A percentile compares a stretch with the other conserved stretches of the same genome.
Evolutionary conservation across 176 grass and related monocot species (phyloP).

Genomic region (Chrysopogon serrulatus): DNA sequence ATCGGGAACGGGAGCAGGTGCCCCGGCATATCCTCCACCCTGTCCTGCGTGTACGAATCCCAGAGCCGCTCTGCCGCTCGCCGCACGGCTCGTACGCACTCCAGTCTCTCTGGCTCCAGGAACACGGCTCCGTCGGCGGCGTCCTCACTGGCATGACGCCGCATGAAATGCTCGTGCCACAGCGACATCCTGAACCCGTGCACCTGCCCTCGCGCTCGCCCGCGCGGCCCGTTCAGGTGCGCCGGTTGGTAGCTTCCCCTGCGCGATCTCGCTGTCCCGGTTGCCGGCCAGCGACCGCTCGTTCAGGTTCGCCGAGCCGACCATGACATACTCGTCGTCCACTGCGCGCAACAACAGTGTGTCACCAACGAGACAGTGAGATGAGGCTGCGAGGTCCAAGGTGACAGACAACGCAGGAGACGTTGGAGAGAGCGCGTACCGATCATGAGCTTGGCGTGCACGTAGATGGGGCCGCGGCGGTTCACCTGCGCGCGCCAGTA

Average conservation of each 20-base stretch:
- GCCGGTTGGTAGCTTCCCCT: constrained; percentile 86
- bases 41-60: constrained; percentile 56
- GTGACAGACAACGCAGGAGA: neutral
- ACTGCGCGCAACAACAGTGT: constrained; percentile 15
- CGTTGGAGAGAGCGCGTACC: constrained; percentile 27
- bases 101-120: constrained; percentile 55
- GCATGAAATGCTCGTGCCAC: constrained; percentile 80
- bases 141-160: neutral
- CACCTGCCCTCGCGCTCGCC: constrained; percentile 43
- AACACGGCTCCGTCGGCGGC: neutral
- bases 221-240: constrained; percentile 47
- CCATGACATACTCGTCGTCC: constrained; percentile 82
- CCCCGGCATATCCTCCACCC: constrained; percentile 50
- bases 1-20: constrained; percentile 89
- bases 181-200: constrained; percentile 72
- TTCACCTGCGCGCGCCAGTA: constrained; percentile 76
- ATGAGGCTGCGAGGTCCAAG: neutral
- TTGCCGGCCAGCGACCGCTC: constrained; percentile 86
- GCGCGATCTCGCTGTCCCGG: constrained; percentile 86
- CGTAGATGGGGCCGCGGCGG: constrained; percentile 68
- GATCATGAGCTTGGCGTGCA: constrained; percentile 96
- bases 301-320: constrained; percentile 93
- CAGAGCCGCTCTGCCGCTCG: constrained; percentile 43
- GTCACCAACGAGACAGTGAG: neutral
- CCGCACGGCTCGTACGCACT: constrained; percentile 63